Evolutionary conservation across 768 basidiomycete species (phyloP).

Genomic region (Boletales sp.): DNA sequence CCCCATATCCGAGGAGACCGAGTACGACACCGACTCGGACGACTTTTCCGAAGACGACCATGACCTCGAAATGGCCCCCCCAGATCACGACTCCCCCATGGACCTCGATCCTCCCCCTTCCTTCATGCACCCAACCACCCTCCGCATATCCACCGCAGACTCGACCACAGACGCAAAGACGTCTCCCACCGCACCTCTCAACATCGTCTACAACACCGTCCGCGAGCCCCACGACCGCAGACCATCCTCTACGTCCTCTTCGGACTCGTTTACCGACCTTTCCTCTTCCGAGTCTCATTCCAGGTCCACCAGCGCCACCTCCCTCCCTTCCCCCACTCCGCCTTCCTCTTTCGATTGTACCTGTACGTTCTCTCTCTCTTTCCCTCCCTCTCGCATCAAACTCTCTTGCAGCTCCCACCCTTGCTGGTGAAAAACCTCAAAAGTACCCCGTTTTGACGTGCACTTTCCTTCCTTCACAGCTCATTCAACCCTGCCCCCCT

Average conservation of each 20-base stretch:
- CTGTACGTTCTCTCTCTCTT: not conserved
- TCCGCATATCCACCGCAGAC: constrained; percentile 28
- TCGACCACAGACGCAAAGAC: no score
- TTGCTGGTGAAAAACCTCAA: constrained; percentile 5
- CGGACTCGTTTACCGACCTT: constrained; percentile 22
- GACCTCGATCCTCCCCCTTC: constrained; percentile 23
- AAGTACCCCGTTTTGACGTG: constrained; percentile 44
- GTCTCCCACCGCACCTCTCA: constrained; percentile 2
- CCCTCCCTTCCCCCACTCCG: constrained; percentile 25
- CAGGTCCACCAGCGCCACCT: constrained; percentile 24
- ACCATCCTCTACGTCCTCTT: constrained; percentile 26
- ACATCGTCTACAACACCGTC: constrained; percentile 4
- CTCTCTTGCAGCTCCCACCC: constrained; percentile 7
- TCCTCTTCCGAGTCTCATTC: constrained; percentile 21
- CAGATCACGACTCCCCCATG: constrained; percentile 28
- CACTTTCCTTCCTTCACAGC: constrained; percentile 47
- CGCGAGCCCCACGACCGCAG: constrained; percentile 25
- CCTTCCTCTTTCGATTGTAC: constrained; percentile 1
- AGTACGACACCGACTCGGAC: constrained; percentile 30
- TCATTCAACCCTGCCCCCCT: constrained; percentile 31
- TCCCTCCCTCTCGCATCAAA: constrained; percentile 1
- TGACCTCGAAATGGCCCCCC: constrained; percentile 27
- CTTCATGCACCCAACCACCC: constrained; percentile 40
- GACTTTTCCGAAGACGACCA: constrained; percentile 24
- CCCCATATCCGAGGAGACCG: constrained; percentile 22